Conservation (phyloP, 1,139 yeast genomes). For the Suhomyces atakaporum region DNA sequence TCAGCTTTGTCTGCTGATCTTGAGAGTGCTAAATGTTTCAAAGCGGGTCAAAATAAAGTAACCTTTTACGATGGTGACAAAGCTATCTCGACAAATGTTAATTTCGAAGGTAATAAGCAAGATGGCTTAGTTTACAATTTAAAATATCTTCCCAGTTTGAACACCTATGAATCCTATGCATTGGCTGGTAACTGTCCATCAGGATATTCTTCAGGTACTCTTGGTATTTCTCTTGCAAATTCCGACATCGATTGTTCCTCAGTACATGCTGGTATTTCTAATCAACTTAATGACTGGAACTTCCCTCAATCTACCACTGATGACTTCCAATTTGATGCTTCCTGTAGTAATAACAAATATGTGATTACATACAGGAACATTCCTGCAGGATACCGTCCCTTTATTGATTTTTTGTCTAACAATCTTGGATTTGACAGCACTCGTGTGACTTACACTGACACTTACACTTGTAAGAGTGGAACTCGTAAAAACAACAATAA, state of each 20-base stretch:
- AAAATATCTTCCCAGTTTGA: constrained; percentile 17
- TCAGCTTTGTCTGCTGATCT: constrained; percentile 23
- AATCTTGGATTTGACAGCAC: constrained; percentile 3
- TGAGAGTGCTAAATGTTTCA: constrained; percentile 22
- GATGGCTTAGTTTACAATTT: background rate
- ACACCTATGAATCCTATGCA: constrained; percentile 17
- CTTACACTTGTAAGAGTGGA: constrained; percentile 1
- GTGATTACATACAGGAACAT: constrained; percentile 22
- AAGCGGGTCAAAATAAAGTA: constrained; percentile 28
- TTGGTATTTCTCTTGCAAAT: constrained; percentile 21
- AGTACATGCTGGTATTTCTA: constrained; percentile 23
- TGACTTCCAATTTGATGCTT: constrained; percentile 10
- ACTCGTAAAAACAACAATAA: background rate
- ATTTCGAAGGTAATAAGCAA: constrained; percentile 13
- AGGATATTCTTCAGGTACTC: constrained; percentile 28
- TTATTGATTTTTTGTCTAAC: constrained; percentile 17
- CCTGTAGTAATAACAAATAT: constrained; percentile 19
- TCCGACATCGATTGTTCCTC: constrained; percentile 25
- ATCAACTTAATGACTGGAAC: constrained; percentile 26
- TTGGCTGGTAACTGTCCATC: constrained; percentile 26
- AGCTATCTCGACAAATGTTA: constrained; percentile 19
- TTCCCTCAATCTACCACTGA: constrained; percentile 17
- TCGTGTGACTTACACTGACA: constrained; percentile 1
- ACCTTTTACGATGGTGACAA: constrained; percentile 31
- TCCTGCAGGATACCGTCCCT: constrained; percentile 39